These are phyloP conservation scores for Chlamydomonas sp. DNA, from an alignment of 139 green algal species.

Conservation along the genomic window DNA sequence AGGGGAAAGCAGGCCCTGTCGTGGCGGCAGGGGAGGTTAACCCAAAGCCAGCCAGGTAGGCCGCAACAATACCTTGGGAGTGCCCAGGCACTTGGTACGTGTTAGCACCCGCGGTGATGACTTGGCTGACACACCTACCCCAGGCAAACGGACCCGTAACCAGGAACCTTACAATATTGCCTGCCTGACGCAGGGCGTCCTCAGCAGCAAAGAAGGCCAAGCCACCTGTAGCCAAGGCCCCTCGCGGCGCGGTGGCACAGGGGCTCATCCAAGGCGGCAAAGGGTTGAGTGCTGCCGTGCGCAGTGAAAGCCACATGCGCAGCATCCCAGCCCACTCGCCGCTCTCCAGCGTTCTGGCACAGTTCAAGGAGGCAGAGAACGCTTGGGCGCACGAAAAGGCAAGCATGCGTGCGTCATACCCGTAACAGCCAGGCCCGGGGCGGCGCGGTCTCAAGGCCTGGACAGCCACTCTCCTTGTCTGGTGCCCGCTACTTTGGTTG, in stretches of 20 bases:
- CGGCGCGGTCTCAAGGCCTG: no score
- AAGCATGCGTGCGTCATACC: not conserved
- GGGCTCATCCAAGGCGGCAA: not conserved
- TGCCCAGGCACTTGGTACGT: no score
- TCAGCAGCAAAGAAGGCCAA: slow-evolving; percentile 6
- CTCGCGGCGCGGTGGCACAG: not conserved
- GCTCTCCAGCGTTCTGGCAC: slow-evolving; percentile 62
- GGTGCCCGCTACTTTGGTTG: no score
- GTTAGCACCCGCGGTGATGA: no score
- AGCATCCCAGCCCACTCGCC: slow-evolving; percentile 52
- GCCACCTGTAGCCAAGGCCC: not conserved
- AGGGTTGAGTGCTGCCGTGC: slow-evolving; percentile 4
- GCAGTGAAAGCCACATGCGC: slow-evolving; percentile 25
- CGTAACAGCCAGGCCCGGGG: no score
- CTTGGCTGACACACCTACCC: no score
- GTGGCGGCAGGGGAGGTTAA: slow-evolving; percentile 12
- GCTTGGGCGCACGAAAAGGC: slow-evolving; percentile 75
- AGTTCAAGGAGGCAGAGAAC: slow-evolving; percentile 71
- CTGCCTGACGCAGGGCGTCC: no score
- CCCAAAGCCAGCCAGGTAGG: slow-evolving; percentile 30
- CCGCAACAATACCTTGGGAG: no score
- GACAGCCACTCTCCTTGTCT: no score
- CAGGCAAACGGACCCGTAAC: no score
- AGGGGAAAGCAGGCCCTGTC: not conserved
- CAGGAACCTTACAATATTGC: no score